phyloP scores from a whole-genome alignment of 139 green algal genomes.

The Picochlorum sp. region DNA sequence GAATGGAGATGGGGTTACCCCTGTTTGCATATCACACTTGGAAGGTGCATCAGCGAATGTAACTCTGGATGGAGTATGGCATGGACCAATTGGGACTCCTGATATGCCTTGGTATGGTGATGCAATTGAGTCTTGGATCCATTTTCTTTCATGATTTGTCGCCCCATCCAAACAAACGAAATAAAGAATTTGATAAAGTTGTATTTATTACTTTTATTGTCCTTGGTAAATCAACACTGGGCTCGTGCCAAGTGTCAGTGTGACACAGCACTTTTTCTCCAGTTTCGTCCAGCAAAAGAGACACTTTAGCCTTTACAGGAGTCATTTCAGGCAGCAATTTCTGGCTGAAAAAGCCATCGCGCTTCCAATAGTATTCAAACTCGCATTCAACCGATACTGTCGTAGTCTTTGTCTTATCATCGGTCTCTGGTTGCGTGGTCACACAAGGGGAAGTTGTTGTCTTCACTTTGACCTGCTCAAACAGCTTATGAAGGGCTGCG shows the following conservation, averaged over 20 bases:
- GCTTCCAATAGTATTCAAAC: background rate
- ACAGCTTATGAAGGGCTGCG: slow-evolving; percentile 2
- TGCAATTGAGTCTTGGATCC: too few relatives aligned
- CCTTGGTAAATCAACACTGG: too few relatives aligned
- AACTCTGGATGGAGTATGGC: slow-evolving; percentile 17
- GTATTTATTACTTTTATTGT: too few relatives aligned
- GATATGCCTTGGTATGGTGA: slow-evolving; percentile 16
- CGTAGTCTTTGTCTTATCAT: too few relatives aligned
- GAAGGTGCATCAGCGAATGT: slow-evolving; percentile 3
- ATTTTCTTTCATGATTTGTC: too few relatives aligned
- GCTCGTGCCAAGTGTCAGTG: slow-evolving; percentile 1
- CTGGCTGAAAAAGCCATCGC: background rate
- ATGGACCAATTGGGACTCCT: background rate
- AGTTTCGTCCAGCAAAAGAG: background rate
- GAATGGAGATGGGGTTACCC: slow-evolving; percentile 20
- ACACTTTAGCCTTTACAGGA: background rate
- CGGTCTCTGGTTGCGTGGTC: background rate
- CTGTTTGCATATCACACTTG: slow-evolving; percentile 11
- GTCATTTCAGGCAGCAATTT: background rate
- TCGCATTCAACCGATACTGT: too few relatives aligned
- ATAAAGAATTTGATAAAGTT: too few relatives aligned
- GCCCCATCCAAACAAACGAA: too few relatives aligned
- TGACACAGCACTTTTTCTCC: slow-evolving; percentile 4
- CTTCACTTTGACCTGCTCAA: background rate
- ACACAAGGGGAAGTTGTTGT: background rate